Evolutionary conservation across 1,139 yeast genomes (phyloP), one percentile per base, ranked within the genome.

Genomic region (Hemisphaericaspora xylofermentans): DNA sequence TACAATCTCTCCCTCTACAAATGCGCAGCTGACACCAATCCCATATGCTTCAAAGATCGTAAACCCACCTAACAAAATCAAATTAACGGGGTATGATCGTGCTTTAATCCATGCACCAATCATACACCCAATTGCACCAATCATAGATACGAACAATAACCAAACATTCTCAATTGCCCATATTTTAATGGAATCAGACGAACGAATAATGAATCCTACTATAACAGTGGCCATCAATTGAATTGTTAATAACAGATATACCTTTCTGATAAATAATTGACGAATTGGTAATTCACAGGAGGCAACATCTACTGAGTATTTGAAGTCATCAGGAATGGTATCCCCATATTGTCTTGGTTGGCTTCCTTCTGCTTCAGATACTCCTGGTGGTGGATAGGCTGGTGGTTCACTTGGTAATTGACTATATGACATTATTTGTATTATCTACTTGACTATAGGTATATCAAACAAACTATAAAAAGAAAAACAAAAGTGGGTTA

Each of bases 231-330:
- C 64, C 36, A 82, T 58, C 36, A 88, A 60, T 60, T 88, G 96
- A 2, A 76, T 64, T 4, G 83, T 65, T 39, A 88, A 71, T 43
- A 88, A 73, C 3, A 89, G 70, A 61, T 88, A 88, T 9, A 88
- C 96, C 57, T 85, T 86, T 47, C 91, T 75, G 49, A 87, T 67
- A 56, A 88, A 88, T 58, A 83, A 74, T 52, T 84, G 88, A 50
- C 96, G 79, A 30, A 88, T 71, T 8, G 85, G 79, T 39, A 87
- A 67, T 46, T 84, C 88, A 64, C 95, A 87, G 24, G 85, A 81
- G 6, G 89, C 80, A 21, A 88, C 95, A 43, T 78, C 76, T 8
- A 85, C 86, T 26, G 87, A 80, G 62, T 84, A 88, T 60, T 88
- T 88, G 77, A 88, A 88, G 63, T 88, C 95, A 54, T 88, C 95